Percentiles rank a stretch among this genome's conserved stretches.
These are phyloP conservation scores for Laetiporus sulphureus DNA, from an alignment of 1,284 basidiomycete species.

Conservation along the genomic window DNA sequence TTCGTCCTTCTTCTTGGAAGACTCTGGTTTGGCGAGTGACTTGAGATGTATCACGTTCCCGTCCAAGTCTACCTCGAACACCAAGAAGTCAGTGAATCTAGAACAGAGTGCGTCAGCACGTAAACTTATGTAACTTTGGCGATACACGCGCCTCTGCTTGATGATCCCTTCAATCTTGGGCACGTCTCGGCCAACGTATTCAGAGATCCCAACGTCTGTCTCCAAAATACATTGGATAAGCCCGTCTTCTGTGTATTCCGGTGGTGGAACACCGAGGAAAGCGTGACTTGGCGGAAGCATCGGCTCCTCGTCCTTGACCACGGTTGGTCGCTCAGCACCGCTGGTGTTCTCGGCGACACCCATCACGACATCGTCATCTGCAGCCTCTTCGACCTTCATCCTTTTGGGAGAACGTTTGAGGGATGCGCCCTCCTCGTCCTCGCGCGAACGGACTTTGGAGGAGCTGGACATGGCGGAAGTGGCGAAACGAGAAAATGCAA, in stretches of 20 bases:
- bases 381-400: constrained; percentile 36
- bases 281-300: constrained; percentile 69
- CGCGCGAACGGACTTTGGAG: constrained; percentile 30
- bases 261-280: constrained; percentile 50
- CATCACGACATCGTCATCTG: constrained; percentile 14
- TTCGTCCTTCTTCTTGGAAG: constrained; percentile 31
- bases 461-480: constrained; percentile 20
- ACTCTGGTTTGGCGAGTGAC: constrained; percentile 63
- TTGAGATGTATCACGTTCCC: constrained; percentile 76
- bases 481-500: not conserved
- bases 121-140: constrained; percentile 82
- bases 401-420: constrained; percentile 50
- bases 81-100: constrained; percentile 93
- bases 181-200: constrained; percentile 73
- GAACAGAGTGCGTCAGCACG: constrained; percentile 73
- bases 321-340: not conserved
- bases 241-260: constrained; percentile 40
- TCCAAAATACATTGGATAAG: constrained; percentile 61
- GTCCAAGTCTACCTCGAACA: constrained; percentile 81
- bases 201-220: constrained; percentile 85
- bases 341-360: constrained; percentile 4
- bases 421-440: constrained; percentile 50
- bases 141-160: constrained; percentile 73
- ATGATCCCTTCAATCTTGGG: constrained; percentile 84
- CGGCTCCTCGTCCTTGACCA: constrained; percentile 26